Percentiles rank a stretch among this genome's conserved stretches.
Conservation (phyloP, 176 grass and related monocot species). For the Oryza coarctata region DNA sequence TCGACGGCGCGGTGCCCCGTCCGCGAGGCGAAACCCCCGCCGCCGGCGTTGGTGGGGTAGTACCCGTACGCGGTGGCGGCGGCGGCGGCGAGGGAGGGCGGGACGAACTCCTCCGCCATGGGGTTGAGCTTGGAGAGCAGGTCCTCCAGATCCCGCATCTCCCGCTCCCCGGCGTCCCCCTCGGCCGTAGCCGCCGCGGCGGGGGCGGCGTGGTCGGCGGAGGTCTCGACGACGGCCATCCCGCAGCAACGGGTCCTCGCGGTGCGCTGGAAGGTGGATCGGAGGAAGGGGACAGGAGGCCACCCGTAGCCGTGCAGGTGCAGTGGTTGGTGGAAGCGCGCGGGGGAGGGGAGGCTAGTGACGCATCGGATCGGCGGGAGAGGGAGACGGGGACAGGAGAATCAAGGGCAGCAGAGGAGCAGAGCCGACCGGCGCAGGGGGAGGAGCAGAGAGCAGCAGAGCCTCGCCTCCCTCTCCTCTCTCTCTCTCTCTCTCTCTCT, state of each 20-base stretch:
- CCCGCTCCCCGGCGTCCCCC: slow-evolving; percentile 52
- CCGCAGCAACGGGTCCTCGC: not conserved
- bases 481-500: no score
- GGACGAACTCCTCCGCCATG: slow-evolving; percentile 99
- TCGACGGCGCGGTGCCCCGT: slow-evolving; percentile 30
- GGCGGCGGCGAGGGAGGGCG: slow-evolving; percentile 57
- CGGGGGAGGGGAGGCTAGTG: not conserved
- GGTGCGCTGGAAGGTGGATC: slow-evolving; percentile 44
- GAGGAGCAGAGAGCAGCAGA: slow-evolving; percentile 23
- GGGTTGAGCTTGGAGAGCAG: slow-evolving; percentile 99
- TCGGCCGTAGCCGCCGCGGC: not conserved
- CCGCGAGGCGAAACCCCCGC: slow-evolving; percentile 29
- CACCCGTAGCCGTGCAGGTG: not conserved
- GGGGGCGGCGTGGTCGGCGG: slow-evolving; percentile 35
- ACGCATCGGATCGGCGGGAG: slow-evolving; percentile 22
- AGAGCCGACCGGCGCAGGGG: slow-evolving; percentile 30
- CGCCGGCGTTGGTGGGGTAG: slow-evolving; percentile 43
- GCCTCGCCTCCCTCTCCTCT: not conserved
- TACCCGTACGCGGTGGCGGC: slow-evolving; percentile 37
- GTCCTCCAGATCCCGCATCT: slow-evolving; percentile 98
- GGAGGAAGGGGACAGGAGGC: slow-evolving; percentile 5
- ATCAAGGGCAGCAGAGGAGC: not conserved
- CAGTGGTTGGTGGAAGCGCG: slow-evolving; percentile 8
- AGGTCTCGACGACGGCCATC: slow-evolving; percentile 57
- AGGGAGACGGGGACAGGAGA: slow-evolving; percentile 13